Conservation (phyloP, 1,284 basidiomycete species). For the Pholiota adiposa region DNA sequence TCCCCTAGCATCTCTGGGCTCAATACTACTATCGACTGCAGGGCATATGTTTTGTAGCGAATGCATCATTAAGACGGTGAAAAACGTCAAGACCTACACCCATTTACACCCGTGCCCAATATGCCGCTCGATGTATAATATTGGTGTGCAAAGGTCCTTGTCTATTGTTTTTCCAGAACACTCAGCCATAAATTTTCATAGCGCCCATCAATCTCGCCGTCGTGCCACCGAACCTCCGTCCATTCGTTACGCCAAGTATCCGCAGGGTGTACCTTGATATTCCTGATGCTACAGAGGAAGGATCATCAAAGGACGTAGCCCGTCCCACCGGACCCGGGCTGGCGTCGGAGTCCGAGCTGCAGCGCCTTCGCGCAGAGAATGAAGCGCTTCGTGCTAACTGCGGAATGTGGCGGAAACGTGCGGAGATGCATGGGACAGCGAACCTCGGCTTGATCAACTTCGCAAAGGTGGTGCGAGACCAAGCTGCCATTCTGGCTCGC, state of each 20-base stretch:
- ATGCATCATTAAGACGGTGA: slow-evolving; percentile 53
- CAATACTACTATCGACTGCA: slow-evolving; percentile 24
- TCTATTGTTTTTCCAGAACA: not conserved
- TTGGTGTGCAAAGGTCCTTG: slow-evolving; percentile 40
- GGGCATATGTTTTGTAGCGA: slow-evolving; percentile 64
- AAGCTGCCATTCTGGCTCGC: slow-evolving; percentile 47
- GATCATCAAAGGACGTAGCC: slow-evolving; percentile 21
- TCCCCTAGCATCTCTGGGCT: slow-evolving; percentile 3
- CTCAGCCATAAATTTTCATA: slow-evolving; percentile 26
- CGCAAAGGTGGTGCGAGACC: slow-evolving; percentile 50
- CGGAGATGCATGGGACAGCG: slow-evolving; percentile 58
- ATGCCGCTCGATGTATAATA: slow-evolving; percentile 53
- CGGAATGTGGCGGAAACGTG: slow-evolving; percentile 58
- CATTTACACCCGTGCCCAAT: slow-evolving; percentile 55
- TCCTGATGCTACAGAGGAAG: slow-evolving; percentile 14
- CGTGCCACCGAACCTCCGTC: slow-evolving; percentile 52
- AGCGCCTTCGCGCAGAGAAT: slow-evolving; percentile 55
- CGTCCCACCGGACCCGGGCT: slow-evolving; percentile 20
- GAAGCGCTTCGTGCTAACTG: slow-evolving; percentile 50
- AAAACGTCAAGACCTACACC: slow-evolving; percentile 47
- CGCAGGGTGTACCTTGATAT: slow-evolving; percentile 52
- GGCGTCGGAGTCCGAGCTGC: slow-evolving; percentile 41
- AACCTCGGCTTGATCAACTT: slow-evolving; percentile 57
- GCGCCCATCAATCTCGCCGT: slow-evolving; percentile 49
- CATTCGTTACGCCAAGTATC: slow-evolving; percentile 53